Evolutionary conservation across 2,329 filamentous ascomycete genomes (phyloP).

Genomic region (Cyphellophora attinorum): DNA sequence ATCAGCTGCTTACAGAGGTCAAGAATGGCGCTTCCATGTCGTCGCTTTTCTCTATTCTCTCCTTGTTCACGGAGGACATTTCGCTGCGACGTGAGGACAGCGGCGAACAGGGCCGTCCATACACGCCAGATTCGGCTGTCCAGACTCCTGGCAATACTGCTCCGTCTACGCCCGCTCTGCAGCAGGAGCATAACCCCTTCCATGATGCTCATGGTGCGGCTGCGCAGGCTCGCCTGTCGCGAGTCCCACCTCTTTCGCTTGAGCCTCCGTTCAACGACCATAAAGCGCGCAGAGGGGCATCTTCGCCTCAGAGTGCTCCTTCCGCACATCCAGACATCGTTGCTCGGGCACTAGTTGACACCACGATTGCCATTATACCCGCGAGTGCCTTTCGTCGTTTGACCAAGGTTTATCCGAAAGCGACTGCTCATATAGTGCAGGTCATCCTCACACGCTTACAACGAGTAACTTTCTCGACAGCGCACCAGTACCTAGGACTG

Average conservation of each 20-base stretch:
- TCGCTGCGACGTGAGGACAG: conserved; percentile 58
- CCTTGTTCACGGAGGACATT: conserved; percentile 91
- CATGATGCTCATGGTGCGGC: neutral
- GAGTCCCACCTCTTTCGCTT: conserved; percentile 66
- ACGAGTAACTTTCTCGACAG: conserved; percentile 86
- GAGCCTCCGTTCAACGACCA: conserved; percentile 38
- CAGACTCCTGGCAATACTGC: conserved; percentile 26
- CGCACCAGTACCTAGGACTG: conserved; percentile 85
- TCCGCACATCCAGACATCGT: conserved; percentile 96
- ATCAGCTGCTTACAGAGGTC: conserved; percentile 91
- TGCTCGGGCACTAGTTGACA: conserved; percentile 90
- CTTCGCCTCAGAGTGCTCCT: conserved; percentile 28
- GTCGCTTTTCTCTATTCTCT: conserved; percentile 92
- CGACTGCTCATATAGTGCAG: conserved; percentile 93
- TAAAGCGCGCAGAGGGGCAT: conserved; percentile 14
- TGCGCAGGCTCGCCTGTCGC: conserved; percentile 36
- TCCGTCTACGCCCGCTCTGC: conserved; percentile 18
- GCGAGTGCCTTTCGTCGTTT: conserved; percentile 89
- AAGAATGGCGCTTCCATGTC: conserved; percentile 98
- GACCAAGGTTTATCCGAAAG: conserved; percentile 89
- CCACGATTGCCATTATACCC: conserved; percentile 95
- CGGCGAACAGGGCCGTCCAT: conserved; percentile 21
- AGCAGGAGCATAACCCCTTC: conserved; percentile 1
- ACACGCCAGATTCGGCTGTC: conserved; percentile 28
- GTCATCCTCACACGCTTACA: conserved; percentile 93